Percentiles rank a stretch among this genome's conserved stretches.
Evolutionary conservation across 208 protist species (phyloP).

Genomic region (Leishmania mexicana): DNA sequence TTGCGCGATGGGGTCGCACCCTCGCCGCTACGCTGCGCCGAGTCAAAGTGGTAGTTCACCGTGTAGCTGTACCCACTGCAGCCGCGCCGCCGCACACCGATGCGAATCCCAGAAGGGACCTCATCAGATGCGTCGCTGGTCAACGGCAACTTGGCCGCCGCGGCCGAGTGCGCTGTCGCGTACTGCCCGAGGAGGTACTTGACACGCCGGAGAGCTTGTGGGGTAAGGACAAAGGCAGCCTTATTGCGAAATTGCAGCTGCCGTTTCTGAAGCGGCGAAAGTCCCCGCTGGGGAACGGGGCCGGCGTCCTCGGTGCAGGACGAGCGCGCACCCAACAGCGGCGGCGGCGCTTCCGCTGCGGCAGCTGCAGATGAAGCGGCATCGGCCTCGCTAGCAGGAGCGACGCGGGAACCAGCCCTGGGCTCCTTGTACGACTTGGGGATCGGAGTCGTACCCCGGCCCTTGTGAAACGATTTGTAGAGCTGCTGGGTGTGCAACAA

Average conservation of each 20-base stretch:
- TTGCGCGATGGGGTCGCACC: neutral
- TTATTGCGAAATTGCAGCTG: slow-evolving; percentile 84
- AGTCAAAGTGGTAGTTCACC: slow-evolving; percentile 90
- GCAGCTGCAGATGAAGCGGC: slow-evolving; percentile 4
- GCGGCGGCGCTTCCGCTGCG: slow-evolving; percentile 3
- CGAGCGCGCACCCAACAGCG: slow-evolving; percentile 49
- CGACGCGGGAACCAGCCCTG: slow-evolving; percentile 6
- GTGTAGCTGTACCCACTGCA: slow-evolving; percentile 97
- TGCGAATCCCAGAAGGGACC: slow-evolving; percentile 76
- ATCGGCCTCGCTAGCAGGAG: slow-evolving; percentile 1
- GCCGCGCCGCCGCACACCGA: slow-evolving; percentile 94
- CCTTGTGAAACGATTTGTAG: slow-evolving; percentile 84
- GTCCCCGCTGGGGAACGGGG: slow-evolving; percentile 53
- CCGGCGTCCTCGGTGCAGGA: slow-evolving; percentile 81
- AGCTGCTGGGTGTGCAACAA: slow-evolving; percentile 36
- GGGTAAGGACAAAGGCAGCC: slow-evolving; percentile 81
- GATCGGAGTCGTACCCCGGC: slow-evolving; percentile 51
- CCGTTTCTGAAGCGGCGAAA: slow-evolving; percentile 82
- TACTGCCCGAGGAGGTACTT: slow-evolving; percentile 75
- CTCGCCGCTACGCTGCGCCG: neutral
- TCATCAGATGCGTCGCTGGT: neutral
- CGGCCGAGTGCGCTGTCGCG: neutral
- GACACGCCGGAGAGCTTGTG: slow-evolving; percentile 80
- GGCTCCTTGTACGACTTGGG: slow-evolving; percentile 32
- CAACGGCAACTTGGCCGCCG: neutral